A percentile compares a stretch with the other conserved stretches of the same genome.
Conservation (phyloP, 306 rosid genomes). For the Nissolia schottii region DNA sequence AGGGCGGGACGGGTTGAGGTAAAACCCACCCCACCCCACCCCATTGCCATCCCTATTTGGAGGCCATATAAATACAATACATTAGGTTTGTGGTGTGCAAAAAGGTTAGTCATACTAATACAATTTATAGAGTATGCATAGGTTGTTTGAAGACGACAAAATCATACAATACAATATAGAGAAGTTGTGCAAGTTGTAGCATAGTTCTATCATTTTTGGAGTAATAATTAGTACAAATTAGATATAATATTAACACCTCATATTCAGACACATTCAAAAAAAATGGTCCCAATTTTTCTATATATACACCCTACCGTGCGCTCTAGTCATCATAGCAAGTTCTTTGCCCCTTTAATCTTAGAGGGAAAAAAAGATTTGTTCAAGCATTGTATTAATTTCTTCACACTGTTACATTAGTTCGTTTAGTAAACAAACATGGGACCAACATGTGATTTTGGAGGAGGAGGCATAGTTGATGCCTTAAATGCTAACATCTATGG, state of each 20-base stretch:
- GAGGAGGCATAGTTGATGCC: slow-evolving; percentile 32
- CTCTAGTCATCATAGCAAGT: background rate
- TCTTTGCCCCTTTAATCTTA: background rate
- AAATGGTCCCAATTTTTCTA: too few relatives aligned
- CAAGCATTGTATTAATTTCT: background rate
- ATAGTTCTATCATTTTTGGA: background rate
- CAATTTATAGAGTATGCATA: too few relatives aligned
- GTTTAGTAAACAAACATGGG: slow-evolving; percentile 17
- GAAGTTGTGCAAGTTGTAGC: too few relatives aligned
- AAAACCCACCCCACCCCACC: too few relatives aligned
- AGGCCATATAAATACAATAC: background rate
- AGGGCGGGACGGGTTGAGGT: too few relatives aligned
- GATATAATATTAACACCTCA: too few relatives aligned
- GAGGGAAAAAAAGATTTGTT: background rate
- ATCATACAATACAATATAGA: background rate
- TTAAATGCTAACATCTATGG: slow-evolving; percentile 45
- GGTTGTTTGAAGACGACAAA: background rate
- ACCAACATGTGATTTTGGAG: slow-evolving; percentile 13
- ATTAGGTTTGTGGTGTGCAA: too few relatives aligned
- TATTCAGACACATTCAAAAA: background rate
- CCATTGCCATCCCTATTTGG: too few relatives aligned
- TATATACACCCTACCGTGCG: background rate
- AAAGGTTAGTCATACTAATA: background rate
- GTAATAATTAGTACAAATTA: too few relatives aligned
- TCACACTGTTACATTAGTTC: background rate